Percentiles rank a stretch among this genome's conserved stretches.
phyloP scores from a whole-genome alignment of 139 green algal species.

The Zygnema circumcarinatum region DNA sequence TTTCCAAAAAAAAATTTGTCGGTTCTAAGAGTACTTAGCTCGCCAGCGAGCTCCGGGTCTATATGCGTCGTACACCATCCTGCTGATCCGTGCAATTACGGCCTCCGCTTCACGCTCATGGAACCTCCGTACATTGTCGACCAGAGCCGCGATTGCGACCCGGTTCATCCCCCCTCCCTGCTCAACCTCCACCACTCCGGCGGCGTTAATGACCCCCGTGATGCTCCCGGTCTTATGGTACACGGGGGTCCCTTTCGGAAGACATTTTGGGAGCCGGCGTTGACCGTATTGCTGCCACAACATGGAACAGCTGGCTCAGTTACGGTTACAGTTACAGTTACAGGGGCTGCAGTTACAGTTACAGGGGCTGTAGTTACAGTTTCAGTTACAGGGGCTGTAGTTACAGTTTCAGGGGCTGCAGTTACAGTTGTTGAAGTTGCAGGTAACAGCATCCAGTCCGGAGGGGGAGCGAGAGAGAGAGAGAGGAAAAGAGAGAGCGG shows the following conservation, averaged over 20 bases:
- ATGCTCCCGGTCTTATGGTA: constrained; percentile 32
- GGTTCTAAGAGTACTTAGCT: neutral
- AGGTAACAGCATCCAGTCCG: no score
- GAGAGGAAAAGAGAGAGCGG: no score
- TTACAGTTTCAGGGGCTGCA: no score
- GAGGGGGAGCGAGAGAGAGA: no score
- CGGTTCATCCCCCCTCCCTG: neutral
- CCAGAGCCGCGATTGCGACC: neutral
- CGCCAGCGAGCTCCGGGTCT: neutral
- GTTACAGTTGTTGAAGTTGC: no score
- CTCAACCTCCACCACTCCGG: constrained; percentile 1
- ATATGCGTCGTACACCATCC: constrained; percentile 13
- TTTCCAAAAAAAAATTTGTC: neutral
- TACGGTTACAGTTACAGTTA: no score
- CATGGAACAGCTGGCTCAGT: no score
- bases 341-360: no score
- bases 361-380: no score
- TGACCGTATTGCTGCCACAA: constrained; percentile 19
- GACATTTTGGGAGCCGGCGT: constrained; percentile 15
- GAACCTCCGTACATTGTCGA: neutral
- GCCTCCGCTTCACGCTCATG: constrained; percentile 27
- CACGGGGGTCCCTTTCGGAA: neutral
- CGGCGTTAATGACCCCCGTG: constrained; percentile 7
- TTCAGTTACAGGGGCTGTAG: no score
- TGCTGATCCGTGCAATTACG: neutral